These are phyloP conservation scores for Ceratocystiopsis brevicomis DNA, from an alignment of 2,329 filamentous ascomycete genomes.

Conservation along the genomic window DNA sequence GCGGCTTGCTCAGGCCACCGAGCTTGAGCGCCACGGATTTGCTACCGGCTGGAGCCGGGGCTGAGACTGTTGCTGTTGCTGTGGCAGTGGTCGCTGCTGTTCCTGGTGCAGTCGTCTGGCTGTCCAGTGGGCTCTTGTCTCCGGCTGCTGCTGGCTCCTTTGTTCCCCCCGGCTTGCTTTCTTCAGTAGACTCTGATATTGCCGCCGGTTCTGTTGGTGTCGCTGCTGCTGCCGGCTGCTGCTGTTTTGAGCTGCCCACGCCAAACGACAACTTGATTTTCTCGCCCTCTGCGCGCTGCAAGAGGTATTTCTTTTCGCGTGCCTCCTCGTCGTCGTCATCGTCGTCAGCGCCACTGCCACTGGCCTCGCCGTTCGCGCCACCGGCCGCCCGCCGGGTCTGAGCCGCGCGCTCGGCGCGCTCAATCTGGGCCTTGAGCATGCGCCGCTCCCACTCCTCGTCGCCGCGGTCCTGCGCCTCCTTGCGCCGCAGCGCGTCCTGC, in stretches of 20 bases:
- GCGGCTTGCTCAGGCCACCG: slow-evolving; percentile 32
- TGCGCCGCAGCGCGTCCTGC: slow-evolving; percentile 62
- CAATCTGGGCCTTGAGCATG: slow-evolving; percentile 68
- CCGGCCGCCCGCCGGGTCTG: slow-evolving; percentile 19
- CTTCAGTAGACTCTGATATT: not conserved
- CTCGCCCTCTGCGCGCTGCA: slow-evolving; percentile 50
- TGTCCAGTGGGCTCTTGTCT: not conserved
- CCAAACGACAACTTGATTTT: slow-evolving; percentile 55
- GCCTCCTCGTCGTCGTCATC: slow-evolving; percentile 22
- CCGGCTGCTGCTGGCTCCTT: slow-evolving; percentile 5
- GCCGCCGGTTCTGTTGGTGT: not conserved
- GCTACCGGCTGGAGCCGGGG: slow-evolving; percentile 1
- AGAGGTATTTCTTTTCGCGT: slow-evolving; percentile 22
- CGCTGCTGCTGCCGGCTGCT: slow-evolving; percentile 8
- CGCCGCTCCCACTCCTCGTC: slow-evolving; percentile 80
- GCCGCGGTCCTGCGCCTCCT: slow-evolving; percentile 72
- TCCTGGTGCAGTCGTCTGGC: not conserved
- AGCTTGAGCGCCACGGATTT: slow-evolving; percentile 44
- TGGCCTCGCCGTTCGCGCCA: slow-evolving; percentile 24
- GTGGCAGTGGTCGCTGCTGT: not conserved
- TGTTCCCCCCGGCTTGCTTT: not conserved
- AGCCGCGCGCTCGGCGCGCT: slow-evolving; percentile 46
- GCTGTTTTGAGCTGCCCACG: slow-evolving; percentile 31
- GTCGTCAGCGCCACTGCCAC: slow-evolving; percentile 21
- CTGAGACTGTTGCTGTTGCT: not conserved